Conservation (phyloP, 768 basidiomycete genomes). For the Leccinum subtestaceum region DNA sequence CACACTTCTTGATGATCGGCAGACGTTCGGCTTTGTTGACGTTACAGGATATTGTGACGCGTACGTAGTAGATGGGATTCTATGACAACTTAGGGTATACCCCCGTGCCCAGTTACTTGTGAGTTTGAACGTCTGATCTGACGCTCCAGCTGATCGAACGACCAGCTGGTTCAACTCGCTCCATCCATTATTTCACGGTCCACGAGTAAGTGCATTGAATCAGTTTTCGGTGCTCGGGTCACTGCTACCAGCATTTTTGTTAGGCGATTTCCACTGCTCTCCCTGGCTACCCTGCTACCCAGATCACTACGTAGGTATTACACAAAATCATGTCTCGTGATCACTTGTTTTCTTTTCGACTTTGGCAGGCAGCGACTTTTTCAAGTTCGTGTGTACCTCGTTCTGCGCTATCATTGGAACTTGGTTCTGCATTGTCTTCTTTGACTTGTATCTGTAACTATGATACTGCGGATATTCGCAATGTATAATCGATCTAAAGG, state of each 20-base stretch:
- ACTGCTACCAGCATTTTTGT: constrained; percentile 40
- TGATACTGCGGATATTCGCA: constrained; percentile 9
- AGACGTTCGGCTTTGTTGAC: constrained; percentile 55
- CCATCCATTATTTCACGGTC: constrained; percentile 58
- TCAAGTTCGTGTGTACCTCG: too few relatives aligned
- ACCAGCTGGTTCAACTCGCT: constrained; percentile 44
- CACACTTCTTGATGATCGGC: constrained; percentile 44
- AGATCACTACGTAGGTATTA: constrained; percentile 7
- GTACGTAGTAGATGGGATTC: constrained; percentile 47
- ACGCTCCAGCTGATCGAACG: constrained; percentile 38
- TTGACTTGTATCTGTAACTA: neutral
- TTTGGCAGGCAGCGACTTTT: too few relatives aligned
- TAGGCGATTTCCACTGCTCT: constrained; percentile 48
- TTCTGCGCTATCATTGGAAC: too few relatives aligned
- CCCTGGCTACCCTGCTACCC: constrained; percentile 19
- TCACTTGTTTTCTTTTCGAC: too few relatives aligned
- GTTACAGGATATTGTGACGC: constrained; percentile 55
- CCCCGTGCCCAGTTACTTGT: too few relatives aligned
- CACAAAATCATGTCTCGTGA: neutral
- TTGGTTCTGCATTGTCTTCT: too few relatives aligned
- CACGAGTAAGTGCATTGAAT: constrained; percentile 45
- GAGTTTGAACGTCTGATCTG: too few relatives aligned
- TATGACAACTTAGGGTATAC: too few relatives aligned
- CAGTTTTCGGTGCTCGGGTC: neutral
- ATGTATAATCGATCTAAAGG: constrained; percentile 10